Evolutionary conservation across 768 basidiomycete species (phyloP).

Genomic region (Pholiota microspora): DNA sequence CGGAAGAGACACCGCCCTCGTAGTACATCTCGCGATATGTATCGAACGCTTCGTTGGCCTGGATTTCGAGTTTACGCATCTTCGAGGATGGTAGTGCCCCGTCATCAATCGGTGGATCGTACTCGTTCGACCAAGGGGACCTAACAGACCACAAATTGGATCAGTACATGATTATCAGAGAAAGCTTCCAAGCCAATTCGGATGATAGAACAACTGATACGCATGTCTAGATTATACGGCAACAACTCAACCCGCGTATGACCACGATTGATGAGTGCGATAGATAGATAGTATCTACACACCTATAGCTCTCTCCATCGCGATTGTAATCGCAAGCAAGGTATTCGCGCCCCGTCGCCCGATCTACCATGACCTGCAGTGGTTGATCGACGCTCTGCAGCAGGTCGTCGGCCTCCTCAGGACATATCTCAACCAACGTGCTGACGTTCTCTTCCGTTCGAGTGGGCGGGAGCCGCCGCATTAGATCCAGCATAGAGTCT

Average conservation of each 20-base stretch:
- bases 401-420: conserved; percentile 94
- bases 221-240: no score
- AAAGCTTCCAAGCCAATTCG: background rate
- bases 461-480: conserved; percentile 93
- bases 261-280: no score
- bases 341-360: conserved; percentile 81
- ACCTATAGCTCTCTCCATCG: conserved; percentile 91
- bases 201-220: no score
- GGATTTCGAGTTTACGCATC: conserved; percentile 87
- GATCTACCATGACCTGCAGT: conserved; percentile 77
- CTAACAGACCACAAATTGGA: conserved; percentile 37
- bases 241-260: background rate
- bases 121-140: conserved; percentile 98
- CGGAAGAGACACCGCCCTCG: conserved; percentile 96
- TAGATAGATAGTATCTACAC: conserved; percentile 21
- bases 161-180: background rate
- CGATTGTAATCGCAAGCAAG: conserved; percentile 93
- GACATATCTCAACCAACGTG: conserved; percentile 77
- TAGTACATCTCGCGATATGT: conserved; percentile 99
- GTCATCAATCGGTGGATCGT: conserved; percentile 86
- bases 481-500: conserved; percentile 93
- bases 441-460: conserved; percentile 85
- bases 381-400: conserved; percentile 95
- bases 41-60: conserved; percentile 95
- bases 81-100: conserved; percentile 83